Evolutionary conservation across 2,329 filamentous ascomycete genomes (phyloP), one percentile per base, ranked within the genome.

Genomic region (Colletotrichum simmondsii): DNA sequence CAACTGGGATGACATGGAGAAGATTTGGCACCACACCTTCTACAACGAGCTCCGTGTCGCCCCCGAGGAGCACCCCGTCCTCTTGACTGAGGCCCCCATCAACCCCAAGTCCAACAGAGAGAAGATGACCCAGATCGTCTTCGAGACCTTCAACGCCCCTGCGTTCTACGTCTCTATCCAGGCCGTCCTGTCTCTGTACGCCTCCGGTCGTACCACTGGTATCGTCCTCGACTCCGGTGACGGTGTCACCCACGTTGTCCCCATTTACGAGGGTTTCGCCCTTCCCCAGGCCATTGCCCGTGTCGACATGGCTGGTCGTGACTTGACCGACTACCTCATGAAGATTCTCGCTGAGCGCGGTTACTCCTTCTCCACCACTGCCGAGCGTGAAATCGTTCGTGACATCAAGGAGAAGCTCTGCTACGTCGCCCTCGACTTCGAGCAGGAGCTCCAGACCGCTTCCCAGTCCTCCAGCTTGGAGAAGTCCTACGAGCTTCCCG

Each of bases 381-480:
- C 97, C 87, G 97, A 99, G 92, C 97, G 97, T 88, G 97, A 98
- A 97, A 99, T 98, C 85, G 97, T 98, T 83, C 96, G 97, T 91
- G 97, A 99, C 87, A 98, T 99, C 91, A 99, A 99, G 94, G 97
- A 99, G 94, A 99, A 98, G 93, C 95, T 99, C 83, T 99, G 97
- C 93, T 99, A 99, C 90, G 97, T 98, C 84, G 97, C 97, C 79
- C 94, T 99, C 80, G 97, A 99, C 91, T 98, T 99, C 83, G 97
- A 99, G 92, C 97, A 99, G 92, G 97, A 99, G 91, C 98, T 99
- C 86, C 97, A 99, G 92, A 99, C 97, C 80, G 97, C 97, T 81
- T 95, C 95, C 85, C 97, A 99, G 92, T 97, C 94, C 89, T 98
- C 97, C 85, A 95, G 91, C 89, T 90, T 99, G 86, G 97, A 99